Evolutionary conservation across 805 yeast genomes (phyloP).

Genomic region (Kodamaea kaohsiungensis): DNA sequence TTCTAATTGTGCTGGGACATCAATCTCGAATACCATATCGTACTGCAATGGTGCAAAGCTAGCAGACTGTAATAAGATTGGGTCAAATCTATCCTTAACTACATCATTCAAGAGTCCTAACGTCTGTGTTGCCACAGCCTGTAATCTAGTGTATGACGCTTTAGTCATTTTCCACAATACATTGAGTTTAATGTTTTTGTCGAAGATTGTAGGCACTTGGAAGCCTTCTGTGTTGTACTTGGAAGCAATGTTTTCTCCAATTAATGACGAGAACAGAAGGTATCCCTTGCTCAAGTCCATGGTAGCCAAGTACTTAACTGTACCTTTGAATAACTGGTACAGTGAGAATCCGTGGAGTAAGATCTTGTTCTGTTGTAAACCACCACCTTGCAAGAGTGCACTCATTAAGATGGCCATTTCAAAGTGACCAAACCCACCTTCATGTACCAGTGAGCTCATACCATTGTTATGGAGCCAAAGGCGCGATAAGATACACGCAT

Average conservation of each 20-base stretch:
- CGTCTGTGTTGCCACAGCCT: conserved; percentile 68
- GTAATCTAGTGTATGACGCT: conserved; percentile 62
- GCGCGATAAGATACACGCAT: conserved; percentile 84
- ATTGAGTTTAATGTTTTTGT: conserved; percentile 74
- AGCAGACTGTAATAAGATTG: conserved; percentile 67
- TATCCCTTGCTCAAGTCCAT: conserved; percentile 71
- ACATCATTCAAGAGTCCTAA: conserved; percentile 70
- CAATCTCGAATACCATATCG: conserved; percentile 62
- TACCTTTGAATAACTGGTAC: conserved; percentile 90
- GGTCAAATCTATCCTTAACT: conserved; percentile 79
- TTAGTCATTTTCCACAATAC: conserved; percentile 78
- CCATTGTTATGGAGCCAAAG: conserved; percentile 92
- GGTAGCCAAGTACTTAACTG: conserved; percentile 76
- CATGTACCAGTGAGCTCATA: conserved; percentile 57
- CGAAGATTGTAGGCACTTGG: conserved; percentile 73
- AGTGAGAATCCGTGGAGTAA: conserved; percentile 86
- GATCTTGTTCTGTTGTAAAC: conserved; percentile 70
- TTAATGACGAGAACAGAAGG: conserved; percentile 60
- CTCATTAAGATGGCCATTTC: conserved; percentile 85
- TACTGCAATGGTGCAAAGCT: conserved; percentile 56
- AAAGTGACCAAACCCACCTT: conserved; percentile 89
- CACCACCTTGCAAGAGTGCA: conserved; percentile 82
- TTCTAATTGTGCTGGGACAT: conserved; percentile 41
- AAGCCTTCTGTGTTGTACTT: conserved; percentile 58
- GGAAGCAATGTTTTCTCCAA: conserved; percentile 46